A percentile compares a stretch with the other conserved stretches of the same genome.
Conservation (phyloP, 2,329 filamentous ascomycete genomes). For the Biscogniauxia marginata region DNA sequence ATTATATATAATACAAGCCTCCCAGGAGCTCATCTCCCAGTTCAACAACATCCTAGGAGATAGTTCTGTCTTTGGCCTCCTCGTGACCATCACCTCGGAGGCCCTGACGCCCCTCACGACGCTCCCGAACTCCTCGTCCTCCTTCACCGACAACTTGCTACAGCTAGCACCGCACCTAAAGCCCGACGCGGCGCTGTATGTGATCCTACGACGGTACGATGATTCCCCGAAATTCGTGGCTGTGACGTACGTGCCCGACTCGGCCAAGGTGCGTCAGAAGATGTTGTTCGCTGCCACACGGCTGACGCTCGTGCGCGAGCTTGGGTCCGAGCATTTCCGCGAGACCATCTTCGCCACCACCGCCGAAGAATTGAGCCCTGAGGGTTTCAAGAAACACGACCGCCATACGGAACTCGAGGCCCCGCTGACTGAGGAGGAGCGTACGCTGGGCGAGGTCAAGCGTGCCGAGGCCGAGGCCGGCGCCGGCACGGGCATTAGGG, state of each 20-base stretch:
- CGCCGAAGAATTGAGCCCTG: constrained; percentile 64
- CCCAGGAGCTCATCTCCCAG: constrained; percentile 70
- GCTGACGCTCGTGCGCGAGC: constrained; percentile 70
- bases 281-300: constrained; percentile 82
- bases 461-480: constrained; percentile 72
- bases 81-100: constrained; percentile 70
- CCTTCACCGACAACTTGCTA: constrained; percentile 64
- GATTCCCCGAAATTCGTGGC: constrained; percentile 60
- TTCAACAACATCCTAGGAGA: constrained; percentile 69
- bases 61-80: constrained; percentile 63
- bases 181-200: constrained; percentile 67
- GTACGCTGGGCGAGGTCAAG: constrained; percentile 68
- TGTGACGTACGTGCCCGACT: constrained; percentile 76
- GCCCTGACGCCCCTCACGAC: constrained; percentile 60
- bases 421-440: constrained; percentile 78
- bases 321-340: constrained; percentile 75
- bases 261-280: constrained; percentile 78
- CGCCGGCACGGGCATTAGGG: constrained; percentile 60
- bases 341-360: constrained; percentile 73
- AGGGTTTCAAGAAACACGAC: constrained; percentile 72
- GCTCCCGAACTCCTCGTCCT: constrained; percentile 50
- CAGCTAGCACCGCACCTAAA: constrained; percentile 63
- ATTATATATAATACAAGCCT: constrained; percentile 50
- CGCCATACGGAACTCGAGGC: constrained; percentile 63
- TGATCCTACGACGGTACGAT: constrained; percentile 69